Evolutionary conservation across 164 flowering plant species (phyloP).

Genomic region (Liquidambar formosana): DNA sequence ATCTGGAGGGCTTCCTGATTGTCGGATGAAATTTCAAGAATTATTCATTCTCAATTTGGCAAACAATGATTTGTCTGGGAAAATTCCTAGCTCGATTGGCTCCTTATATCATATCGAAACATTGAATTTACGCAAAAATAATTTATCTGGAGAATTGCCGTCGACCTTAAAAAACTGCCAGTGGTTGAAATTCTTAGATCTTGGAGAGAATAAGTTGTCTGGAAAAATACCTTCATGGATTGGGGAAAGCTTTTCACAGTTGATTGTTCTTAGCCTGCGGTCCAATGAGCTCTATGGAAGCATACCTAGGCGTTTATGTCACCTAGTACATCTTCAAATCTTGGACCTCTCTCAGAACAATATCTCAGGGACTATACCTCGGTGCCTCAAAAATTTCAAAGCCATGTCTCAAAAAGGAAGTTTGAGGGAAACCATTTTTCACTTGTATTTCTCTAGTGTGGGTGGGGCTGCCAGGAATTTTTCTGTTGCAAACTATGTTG

Average conservation of each 20-base stretch:
- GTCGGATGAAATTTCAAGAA: neutral
- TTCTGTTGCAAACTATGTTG: no score
- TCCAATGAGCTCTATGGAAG: conserved; percentile 21
- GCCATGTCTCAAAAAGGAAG: conserved; percentile 3
- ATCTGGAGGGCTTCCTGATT: conserved; percentile 21
- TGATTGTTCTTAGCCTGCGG: conserved; percentile 8
- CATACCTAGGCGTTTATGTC: conserved; percentile 21
- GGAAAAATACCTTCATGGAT: conserved; percentile 21
- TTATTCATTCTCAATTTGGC: conserved; percentile 8
- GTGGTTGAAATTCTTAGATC: neutral
- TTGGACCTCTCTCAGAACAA: conserved; percentile 31
- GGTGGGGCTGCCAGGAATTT: no score
- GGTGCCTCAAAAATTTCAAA: conserved; percentile 24
- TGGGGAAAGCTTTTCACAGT: conserved; percentile 1
- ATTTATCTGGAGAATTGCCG: conserved; percentile 19
- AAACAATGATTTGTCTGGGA: conserved; percentile 18
- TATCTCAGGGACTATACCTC: conserved; percentile 25
- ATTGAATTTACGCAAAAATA: conserved; percentile 19
- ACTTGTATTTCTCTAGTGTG: no score
- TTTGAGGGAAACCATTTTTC: no score
- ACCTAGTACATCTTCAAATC: conserved; percentile 7
- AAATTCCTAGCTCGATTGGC: conserved; percentile 19
- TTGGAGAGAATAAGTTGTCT: conserved; percentile 11
- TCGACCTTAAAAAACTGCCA: conserved; percentile 4
- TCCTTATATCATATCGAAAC: neutral